Conservation (phyloP, 2,329 filamentous ascomycete genomes). For the Microsporum canis region DNA sequence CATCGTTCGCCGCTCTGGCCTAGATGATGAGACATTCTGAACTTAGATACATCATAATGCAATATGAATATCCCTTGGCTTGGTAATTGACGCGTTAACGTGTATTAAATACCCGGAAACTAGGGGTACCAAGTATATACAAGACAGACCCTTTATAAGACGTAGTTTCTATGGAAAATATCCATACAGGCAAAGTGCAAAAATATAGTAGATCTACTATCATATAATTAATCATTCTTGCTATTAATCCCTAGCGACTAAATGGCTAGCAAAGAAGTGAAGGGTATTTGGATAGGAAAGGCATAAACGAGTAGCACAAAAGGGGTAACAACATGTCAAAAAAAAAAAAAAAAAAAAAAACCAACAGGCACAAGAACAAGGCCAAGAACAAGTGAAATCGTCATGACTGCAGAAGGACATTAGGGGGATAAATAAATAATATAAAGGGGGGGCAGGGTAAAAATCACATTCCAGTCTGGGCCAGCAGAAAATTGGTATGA, state of each 20-base stretch:
- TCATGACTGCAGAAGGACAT: neutral
- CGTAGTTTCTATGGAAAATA: no score
- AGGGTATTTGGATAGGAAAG: neutral
- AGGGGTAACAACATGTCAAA: neutral
- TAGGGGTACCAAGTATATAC: neutral
- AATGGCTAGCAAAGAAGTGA: neutral
- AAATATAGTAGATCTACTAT: neutral
- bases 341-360: neutral
- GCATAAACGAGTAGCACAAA: neutral
- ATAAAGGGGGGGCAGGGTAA: neutral
- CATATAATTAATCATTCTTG: neutral
- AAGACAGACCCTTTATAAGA: neutral
- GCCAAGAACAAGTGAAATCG: neutral
- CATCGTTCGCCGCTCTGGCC: slow-evolving; percentile 31
- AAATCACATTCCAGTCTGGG: slow-evolving; percentile 1
- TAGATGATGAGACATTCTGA: slow-evolving; percentile 40
- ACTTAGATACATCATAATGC: neutral
- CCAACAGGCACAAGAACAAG: neutral
- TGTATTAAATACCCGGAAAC: no score
- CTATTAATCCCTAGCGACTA: neutral
- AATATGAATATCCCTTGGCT: neutral
- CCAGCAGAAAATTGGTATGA: neutral
- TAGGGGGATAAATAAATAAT: neutral
- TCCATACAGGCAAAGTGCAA: neutral
- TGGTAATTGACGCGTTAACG: neutral